Base-by-base conservation (phyloP, 495 filamentous ascomycete genomes). In the Ascodesmis nigricans region DNA sequence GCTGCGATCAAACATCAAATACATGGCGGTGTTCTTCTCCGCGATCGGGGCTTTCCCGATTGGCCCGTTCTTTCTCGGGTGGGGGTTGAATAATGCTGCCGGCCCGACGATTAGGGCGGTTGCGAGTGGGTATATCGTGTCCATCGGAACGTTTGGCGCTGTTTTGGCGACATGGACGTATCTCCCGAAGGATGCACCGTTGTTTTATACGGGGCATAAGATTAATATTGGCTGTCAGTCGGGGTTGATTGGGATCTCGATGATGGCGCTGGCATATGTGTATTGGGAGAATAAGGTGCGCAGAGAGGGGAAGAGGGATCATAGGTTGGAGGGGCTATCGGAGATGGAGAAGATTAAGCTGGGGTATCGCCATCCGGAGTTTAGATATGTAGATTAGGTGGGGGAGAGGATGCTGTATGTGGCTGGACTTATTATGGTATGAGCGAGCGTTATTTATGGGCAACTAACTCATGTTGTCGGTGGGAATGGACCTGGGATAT, bases 41-140 rank as follows among this genome's bases (percentile, higher is more conserved):
- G 69, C 73, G 0, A 66, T 65, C 0, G 78, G 77, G 0, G 75
- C 81, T 44, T 84, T 77, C 50, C 77, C 77, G 0, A 58, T 64
- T 13, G 65, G 65, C 0, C 64, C 65, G 0, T 61, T 59, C 0
- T 69, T 67, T 51, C 47, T 71, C 11, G 56, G 55, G 6, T 71
- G 66, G 66, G 62, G 53, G 5, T 52, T 69, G 25, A 69, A 69
- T 41, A 70, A 69, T 36, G 57, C 66, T 1, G 56, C 62, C 3
- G 65, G 66, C 1, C 63, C 66, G 0, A 56, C 64, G n/a, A 50
- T 69, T 15, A 59, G 66, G 8, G 66, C 66, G 13, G 63, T 69
- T 0, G 57, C 62, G 0, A 55, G 57, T 11, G 64, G 52, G 5
- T 70, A 60, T 38, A 58, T 69, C 26, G 63, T 70, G 21, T 58